Evolutionary conservation across 768 basidiomycete species (phyloP).

Genomic region (Pleurotus tuber-regium): DNA sequence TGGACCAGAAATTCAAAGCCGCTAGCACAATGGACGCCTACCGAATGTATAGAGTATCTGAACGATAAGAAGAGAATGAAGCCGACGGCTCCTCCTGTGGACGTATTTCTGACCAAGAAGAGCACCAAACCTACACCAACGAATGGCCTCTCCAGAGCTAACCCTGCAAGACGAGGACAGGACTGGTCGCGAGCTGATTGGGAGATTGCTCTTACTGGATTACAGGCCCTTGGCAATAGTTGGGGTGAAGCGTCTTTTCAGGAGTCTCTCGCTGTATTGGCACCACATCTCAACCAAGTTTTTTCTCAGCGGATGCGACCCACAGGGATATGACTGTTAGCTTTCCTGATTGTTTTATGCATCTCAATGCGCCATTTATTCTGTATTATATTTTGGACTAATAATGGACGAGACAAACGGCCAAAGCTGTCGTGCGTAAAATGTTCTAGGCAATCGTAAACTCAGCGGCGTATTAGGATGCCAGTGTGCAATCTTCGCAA

Average conservation of each 20-base stretch:
- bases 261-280: slow-evolving; percentile 47
- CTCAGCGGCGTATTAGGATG: too few species aligned
- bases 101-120: slow-evolving; percentile 40
- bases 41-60: slow-evolving; percentile 60
- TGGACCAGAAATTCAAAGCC: slow-evolving; percentile 37
- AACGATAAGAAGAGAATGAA: slow-evolving; percentile 31
- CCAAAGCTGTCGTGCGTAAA: too few species aligned
- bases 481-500: too few species aligned
- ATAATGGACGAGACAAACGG: too few species aligned
- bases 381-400: too few species aligned
- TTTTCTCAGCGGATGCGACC: slow-evolving; percentile 45
- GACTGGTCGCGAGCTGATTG: slow-evolving; percentile 75
- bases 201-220: slow-evolving; percentile 46
- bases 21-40: slow-evolving; percentile 48
- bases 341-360: background rate
- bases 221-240: slow-evolving; percentile 44
- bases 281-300: slow-evolving; percentile 44
- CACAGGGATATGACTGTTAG: slow-evolving; percentile 22
- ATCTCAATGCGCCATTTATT: too few species aligned
- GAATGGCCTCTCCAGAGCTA: slow-evolving; percentile 35
- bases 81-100: slow-evolving; percentile 42
- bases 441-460: too few species aligned
- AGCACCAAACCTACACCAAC: slow-evolving; percentile 39
- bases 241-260: slow-evolving; percentile 56
- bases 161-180: slow-evolving; percentile 49